These are phyloP conservation scores for Serendipita sp. DNA, from an alignment of 768 basidiomycete species.

Conservation along the genomic window DNA sequence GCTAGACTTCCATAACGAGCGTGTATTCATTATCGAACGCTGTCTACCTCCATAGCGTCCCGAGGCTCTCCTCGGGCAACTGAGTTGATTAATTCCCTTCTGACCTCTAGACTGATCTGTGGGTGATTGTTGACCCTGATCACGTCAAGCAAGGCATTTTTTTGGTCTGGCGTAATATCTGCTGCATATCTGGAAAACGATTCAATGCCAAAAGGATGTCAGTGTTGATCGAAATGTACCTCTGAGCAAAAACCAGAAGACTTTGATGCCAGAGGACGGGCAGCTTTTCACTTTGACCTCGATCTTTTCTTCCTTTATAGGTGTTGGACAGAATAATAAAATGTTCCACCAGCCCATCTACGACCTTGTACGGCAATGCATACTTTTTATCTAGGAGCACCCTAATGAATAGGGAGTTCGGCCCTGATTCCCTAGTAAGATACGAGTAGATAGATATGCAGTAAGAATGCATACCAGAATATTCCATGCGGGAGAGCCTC, in stretches of 20 bases:
- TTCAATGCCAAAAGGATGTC: not conserved
- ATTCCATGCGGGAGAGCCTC: constrained; percentile 91
- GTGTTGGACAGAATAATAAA: constrained; percentile 92
- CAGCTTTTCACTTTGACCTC: constrained; percentile 59
- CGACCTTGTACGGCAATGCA: constrained; percentile 91
- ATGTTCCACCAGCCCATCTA: constrained; percentile 95
- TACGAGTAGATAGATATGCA: not conserved
- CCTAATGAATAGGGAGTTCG: constrained; percentile 93
- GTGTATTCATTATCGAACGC: not conserved
- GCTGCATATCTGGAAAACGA: constrained; percentile 55
- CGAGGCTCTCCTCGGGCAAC: constrained; percentile 66
- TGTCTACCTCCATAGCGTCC: not conserved
- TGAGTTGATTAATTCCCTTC: constrained; percentile 76
- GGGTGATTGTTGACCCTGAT: constrained; percentile 71
- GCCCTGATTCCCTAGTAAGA: constrained; percentile 27
- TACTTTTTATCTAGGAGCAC: constrained; percentile 96
- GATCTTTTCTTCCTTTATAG: constrained; percentile 47
- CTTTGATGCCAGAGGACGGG: constrained; percentile 99
- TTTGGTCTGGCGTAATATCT: constrained; percentile 91
- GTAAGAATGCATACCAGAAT: constrained; percentile 42
- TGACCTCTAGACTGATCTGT: constrained; percentile 76
- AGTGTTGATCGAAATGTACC: constrained; percentile 30
- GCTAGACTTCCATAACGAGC: not conserved
- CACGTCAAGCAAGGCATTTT: constrained; percentile 91
- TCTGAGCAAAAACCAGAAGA: constrained; percentile 81